Conservation (phyloP, 2,329 filamentous ascomycete species). For the Aaosphaeria pasadenensis region DNA sequence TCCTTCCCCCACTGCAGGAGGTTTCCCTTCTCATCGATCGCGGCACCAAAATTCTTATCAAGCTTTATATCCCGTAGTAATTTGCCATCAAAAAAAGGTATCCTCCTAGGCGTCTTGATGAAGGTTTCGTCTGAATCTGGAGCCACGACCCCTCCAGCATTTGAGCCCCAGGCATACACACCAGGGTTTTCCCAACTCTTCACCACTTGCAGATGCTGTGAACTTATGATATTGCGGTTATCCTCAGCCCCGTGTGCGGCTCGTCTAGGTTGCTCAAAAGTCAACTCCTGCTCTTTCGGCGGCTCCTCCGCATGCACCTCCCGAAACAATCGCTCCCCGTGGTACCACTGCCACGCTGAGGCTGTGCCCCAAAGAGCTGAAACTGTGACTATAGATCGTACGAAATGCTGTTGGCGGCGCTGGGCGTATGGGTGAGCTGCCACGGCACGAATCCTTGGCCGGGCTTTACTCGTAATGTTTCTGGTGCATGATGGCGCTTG, state of each 20-base stretch:
- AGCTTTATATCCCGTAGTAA: slow-evolving; percentile 85
- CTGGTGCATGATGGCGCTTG: slow-evolving; percentile 23
- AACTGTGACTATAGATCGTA: slow-evolving; percentile 43
- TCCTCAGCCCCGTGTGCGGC: slow-evolving; percentile 62
- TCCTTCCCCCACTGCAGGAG: slow-evolving; percentile 86
- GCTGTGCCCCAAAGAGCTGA: slow-evolving; percentile 43
- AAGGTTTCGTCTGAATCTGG: slow-evolving; percentile 74
- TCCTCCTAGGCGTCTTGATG: slow-evolving; percentile 76
- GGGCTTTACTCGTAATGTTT: slow-evolving; percentile 18
- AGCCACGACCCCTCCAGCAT: slow-evolving; percentile 78
- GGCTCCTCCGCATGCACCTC: slow-evolving; percentile 50
- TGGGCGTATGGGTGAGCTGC: slow-evolving; percentile 39
- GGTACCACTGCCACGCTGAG: slow-evolving; percentile 44
- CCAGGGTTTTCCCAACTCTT: slow-evolving; percentile 79
- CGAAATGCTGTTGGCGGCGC: slow-evolving; percentile 45
- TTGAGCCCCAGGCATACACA: slow-evolving; percentile 92
- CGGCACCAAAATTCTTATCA: slow-evolving; percentile 76
- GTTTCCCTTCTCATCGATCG: slow-evolving; percentile 83
- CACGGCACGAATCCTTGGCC: slow-evolving; percentile 5
- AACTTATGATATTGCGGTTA: slow-evolving; percentile 72
- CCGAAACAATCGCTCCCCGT: slow-evolving; percentile 37
- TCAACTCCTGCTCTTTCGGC: slow-evolving; percentile 51
- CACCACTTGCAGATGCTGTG: slow-evolving; percentile 84
- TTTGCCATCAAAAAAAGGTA: slow-evolving; percentile 79
- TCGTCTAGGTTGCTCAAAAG: slow-evolving; percentile 66